A percentile compares a stretch with the other conserved stretches of the same genome.
Evolutionary conservation across 371 early-diverging fungal genomes (phyloP).

Genomic region (Parasitella parasitica): DNA sequence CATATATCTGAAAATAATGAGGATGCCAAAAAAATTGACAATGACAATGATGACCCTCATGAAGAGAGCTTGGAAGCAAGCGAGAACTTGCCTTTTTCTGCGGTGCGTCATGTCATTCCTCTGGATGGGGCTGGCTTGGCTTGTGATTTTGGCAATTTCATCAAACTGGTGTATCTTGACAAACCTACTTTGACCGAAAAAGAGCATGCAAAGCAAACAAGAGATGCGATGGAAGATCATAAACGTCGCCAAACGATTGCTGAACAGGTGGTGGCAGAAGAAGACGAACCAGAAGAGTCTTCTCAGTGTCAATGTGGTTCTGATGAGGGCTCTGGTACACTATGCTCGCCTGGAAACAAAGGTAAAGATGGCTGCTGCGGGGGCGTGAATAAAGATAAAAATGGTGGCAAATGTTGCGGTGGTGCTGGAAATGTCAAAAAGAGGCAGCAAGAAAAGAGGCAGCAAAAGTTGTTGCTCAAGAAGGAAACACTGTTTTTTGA

Average conservation of each 20-base stretch:
- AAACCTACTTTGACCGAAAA: slow-evolving; percentile 24
- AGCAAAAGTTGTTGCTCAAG: neutral
- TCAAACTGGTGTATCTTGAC: slow-evolving; percentile 30
- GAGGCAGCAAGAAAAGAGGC: slow-evolving; percentile 5
- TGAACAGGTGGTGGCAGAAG: neutral
- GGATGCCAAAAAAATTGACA: neutral
- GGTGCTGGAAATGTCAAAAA: slow-evolving; percentile 7
- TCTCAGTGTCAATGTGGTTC: slow-evolving; percentile 3
- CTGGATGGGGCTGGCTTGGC: slow-evolving; percentile 30
- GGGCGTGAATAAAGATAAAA: slow-evolving; percentile 22
- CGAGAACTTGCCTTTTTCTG: slow-evolving; percentile 32
- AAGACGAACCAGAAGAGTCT: neutral
- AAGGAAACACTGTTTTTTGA: neutral
- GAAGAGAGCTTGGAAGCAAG: slow-evolving; percentile 21
- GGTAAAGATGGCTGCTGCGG: slow-evolving; percentile 24
- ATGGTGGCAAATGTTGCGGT: slow-evolving; percentile 26
- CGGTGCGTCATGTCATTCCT: slow-evolving; percentile 22
- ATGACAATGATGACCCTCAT: slow-evolving; percentile 7
- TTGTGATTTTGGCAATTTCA: slow-evolving; percentile 41
- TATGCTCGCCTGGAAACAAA: slow-evolving; percentile 8
- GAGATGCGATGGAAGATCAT: neutral
- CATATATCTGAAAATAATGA: neutral
- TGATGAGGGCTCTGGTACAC: neutral
- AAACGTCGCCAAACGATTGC: neutral
- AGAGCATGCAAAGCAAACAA: slow-evolving; percentile 4